Conservation (phyloP, 306 rosid species). For the Citrullus colocynthis region DNA sequence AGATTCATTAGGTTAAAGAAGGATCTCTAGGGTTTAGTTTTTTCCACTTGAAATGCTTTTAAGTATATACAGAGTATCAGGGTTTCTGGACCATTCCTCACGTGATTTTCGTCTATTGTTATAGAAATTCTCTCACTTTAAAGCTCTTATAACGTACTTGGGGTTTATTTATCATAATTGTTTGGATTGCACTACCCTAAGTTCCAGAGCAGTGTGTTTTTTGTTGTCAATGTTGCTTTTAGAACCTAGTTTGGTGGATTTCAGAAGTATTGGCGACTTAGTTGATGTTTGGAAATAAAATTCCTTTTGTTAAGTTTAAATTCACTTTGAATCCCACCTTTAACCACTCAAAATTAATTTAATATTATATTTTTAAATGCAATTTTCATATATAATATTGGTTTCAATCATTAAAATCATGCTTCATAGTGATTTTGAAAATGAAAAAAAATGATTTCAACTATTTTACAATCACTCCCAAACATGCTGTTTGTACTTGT, state of each 20-base stretch:
- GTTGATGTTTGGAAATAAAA: no score
- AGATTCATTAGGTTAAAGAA: not conserved
- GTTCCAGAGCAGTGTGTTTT: not conserved
- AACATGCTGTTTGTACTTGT: not conserved
- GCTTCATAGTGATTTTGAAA: no score
- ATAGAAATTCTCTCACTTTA: not conserved
- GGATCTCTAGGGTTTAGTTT: not conserved
- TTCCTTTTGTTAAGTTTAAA: no score
- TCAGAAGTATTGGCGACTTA: not conserved
- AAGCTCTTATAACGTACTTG: not conserved
- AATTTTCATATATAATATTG: no score
- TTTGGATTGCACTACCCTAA: not conserved
- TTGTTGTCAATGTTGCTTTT: not conserved
- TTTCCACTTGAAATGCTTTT: not conserved
- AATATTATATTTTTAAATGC: no score
- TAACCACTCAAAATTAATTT: no score
- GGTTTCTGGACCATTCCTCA: not conserved
- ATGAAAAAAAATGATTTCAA: no score
- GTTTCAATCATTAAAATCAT: no score
- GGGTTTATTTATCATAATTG: not conserved
- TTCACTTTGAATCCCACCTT: no score
- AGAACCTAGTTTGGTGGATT: not conserved
- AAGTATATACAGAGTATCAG: not conserved
- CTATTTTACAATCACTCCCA: no score
- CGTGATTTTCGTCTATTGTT: no score